Evolutionary conservation across 129 eudicot species (phyloP).

Genomic region (Lactuca saligna): DNA sequence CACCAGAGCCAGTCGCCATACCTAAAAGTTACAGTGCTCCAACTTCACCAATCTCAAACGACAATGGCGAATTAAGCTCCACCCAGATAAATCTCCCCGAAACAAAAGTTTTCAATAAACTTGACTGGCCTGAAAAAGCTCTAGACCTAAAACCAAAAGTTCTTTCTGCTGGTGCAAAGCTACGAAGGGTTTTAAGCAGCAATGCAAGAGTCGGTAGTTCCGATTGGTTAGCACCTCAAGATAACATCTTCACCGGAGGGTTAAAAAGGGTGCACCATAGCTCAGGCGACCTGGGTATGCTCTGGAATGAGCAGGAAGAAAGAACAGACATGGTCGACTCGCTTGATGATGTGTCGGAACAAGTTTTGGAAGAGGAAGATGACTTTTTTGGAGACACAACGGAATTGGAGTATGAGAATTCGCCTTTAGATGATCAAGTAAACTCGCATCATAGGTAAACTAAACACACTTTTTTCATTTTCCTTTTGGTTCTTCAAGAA

Average conservation of each 20-base stretch:
- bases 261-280: conserved; percentile 65
- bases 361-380: conserved; percentile 64
- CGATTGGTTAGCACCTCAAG: conserved; percentile 43
- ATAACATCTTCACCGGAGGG: conserved; percentile 23
- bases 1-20: conserved; percentile 46
- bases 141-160: conserved; percentile 56
- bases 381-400: conserved; percentile 41
- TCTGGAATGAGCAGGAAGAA: conserved; percentile 48
- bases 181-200: conserved; percentile 69
- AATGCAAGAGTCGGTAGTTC: conserved; percentile 46
- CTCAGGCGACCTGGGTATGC: conserved; percentile 64
- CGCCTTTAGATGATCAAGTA: conserved; percentile 13
- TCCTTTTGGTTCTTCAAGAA: not conserved
- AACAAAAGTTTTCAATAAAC: conserved; percentile 28
- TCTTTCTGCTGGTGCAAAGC: conserved; percentile 51
- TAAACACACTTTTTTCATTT: not conserved
- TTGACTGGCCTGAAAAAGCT: conserved; percentile 81
- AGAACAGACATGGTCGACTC: conserved; percentile 44
- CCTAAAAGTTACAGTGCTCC: conserved; percentile 93
- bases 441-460: conserved; percentile 31
- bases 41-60: conserved; percentile 69
- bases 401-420: conserved; percentile 32
- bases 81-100: conserved; percentile 19
- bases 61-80: conserved; percentile 25
- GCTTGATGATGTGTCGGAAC: conserved; percentile 48